Base-by-base conservation (phyloP, 345 rosid species). In the Moricandia moricandioides region DNA sequence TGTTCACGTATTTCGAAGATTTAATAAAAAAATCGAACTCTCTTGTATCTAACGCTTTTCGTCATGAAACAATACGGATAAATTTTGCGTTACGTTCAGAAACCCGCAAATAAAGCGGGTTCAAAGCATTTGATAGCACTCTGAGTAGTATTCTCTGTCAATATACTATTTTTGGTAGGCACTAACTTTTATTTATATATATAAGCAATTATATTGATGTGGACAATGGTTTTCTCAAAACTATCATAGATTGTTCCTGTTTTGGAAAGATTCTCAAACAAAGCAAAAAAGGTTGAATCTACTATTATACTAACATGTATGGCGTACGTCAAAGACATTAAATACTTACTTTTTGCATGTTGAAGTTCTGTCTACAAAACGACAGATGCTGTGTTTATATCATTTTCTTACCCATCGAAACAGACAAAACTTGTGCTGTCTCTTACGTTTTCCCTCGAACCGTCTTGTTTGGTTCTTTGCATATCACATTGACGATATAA, bases 141-240 rank as follows among this genome's bases (percentile, higher is more conserved):
- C 24, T 21, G 24, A 21, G 24, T 57, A 55, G 31, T 55, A 55
- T 56, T 55, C 21, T 47, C 61, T 67, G 71, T 18, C 71, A 8
- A 5, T 31, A 67, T 30, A 49, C 7, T 16, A 37, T 17, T 6
- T n/a, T n/a, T n/a, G n/a, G n/a, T n/a, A n/a, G n/a, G n/a, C n/a
- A n/a, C 24, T 21, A 21, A 21, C 24, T 21, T 21, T 21, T 21
- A 21, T 21, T 21, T 21, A 21, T 21, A 21, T 0, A 21, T 21
- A 0, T 21, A 0, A 21, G 1, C 24, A 21, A 21, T 21, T 21
- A 21, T 21, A 21, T 21, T 52, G 58, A 52, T 17, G 68, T 67
- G 68, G 73, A 75, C 73, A 60, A 54, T 67, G 73, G 79, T 67
- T 34, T 75, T 60, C 43, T 35, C 68, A 59, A 74, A 75, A 59